Evolutionary conservation across 768 basidiomycete species (phyloP).

Genomic region (Phlebiopsis gigantea): DNA sequence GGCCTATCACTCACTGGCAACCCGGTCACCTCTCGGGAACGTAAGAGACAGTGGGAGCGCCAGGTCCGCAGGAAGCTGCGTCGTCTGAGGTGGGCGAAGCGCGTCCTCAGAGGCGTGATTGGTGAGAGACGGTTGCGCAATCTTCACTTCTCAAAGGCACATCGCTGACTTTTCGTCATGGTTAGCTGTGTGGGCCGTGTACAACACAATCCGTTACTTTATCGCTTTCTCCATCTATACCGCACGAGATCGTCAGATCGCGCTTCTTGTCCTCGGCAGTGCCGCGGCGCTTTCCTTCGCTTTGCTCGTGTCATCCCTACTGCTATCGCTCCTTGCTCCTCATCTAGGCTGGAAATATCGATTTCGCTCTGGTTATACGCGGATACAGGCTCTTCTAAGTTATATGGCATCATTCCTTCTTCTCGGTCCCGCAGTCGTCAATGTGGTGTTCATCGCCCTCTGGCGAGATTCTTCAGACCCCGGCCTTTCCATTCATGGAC

Average conservation of each 20-base stretch:
- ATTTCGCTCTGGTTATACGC: slow-evolving; percentile 25
- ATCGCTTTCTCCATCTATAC: slow-evolving; percentile 46
- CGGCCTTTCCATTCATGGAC: slow-evolving; percentile 32
- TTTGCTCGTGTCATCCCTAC: slow-evolving; percentile 34
- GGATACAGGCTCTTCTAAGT: slow-evolving; percentile 31
- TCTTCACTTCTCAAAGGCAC: background rate
- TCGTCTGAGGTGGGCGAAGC: slow-evolving; percentile 26
- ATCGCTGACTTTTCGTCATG: background rate
- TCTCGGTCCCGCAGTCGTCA: slow-evolving; percentile 47
- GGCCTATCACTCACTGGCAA: slow-evolving; percentile 28
- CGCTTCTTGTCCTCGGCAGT: slow-evolving; percentile 46
- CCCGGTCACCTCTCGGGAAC: slow-evolving; percentile 27
- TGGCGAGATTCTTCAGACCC: slow-evolving; percentile 42
- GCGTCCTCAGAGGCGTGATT: slow-evolving; percentile 29
- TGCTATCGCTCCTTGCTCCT: slow-evolving; percentile 37
- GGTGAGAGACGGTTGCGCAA: slow-evolving; percentile 24
- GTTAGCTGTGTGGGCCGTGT: slow-evolving; percentile 54
- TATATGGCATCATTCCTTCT: slow-evolving; percentile 42
- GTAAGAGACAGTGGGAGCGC: slow-evolving; percentile 25
- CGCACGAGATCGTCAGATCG: slow-evolving; percentile 32
- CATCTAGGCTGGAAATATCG: slow-evolving; percentile 25
- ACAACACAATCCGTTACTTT: slow-evolving; percentile 62
- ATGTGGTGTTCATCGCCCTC: slow-evolving; percentile 46
- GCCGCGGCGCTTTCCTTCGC: slow-evolving; percentile 37
- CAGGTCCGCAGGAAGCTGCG: slow-evolving; percentile 28